Evolutionary conservation across 2,329 filamentous ascomycete genomes (phyloP).

Genomic region (Phaeosphaeriaceae sp.): DNA sequence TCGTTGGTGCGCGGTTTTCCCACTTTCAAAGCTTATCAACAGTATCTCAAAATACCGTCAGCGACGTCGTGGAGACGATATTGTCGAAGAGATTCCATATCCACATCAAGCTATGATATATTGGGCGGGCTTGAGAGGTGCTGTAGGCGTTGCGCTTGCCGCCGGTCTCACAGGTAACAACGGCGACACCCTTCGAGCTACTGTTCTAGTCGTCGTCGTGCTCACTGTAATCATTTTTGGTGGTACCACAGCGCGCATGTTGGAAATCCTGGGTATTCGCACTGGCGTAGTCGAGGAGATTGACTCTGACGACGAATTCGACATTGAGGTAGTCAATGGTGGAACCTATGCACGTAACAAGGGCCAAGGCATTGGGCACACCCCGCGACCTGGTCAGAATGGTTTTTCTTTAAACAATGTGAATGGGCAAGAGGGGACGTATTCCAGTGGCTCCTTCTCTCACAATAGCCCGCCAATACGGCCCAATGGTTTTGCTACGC

Average conservation of each 20-base stretch:
- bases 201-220: constrained; percentile 96
- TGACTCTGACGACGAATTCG: constrained; percentile 97
- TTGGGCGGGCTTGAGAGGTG: constrained; percentile 94
- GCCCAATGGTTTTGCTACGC: constrained; percentile 52
- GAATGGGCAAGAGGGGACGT: constrained; percentile 60
- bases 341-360: constrained; percentile 81
- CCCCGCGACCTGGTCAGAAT: constrained; percentile 63
- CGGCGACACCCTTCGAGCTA: constrained; percentile 82
- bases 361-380: constrained; percentile 78
- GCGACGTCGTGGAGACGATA: constrained; percentile 69
- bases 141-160: constrained; percentile 92
- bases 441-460: constrained; percentile 62
- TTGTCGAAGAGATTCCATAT: constrained; percentile 84
- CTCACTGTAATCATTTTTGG: constrained; percentile 98
- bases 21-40: constrained; percentile 87
- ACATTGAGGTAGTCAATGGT: constrained; percentile 77
- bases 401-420: constrained; percentile 63
- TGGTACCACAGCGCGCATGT: constrained; percentile 94
- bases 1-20: constrained; percentile 93
- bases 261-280: constrained; percentile 95
- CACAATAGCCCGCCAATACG: constrained; percentile 56
- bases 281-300: constrained; percentile 97
- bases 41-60: constrained; percentile 90
- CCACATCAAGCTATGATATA: constrained; percentile 99
- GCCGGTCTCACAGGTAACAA: constrained; percentile 85